Evolutionary conservation across 306 rosid genomes (phyloP).

Genomic region (Herpetospermum pedunculosum): DNA sequence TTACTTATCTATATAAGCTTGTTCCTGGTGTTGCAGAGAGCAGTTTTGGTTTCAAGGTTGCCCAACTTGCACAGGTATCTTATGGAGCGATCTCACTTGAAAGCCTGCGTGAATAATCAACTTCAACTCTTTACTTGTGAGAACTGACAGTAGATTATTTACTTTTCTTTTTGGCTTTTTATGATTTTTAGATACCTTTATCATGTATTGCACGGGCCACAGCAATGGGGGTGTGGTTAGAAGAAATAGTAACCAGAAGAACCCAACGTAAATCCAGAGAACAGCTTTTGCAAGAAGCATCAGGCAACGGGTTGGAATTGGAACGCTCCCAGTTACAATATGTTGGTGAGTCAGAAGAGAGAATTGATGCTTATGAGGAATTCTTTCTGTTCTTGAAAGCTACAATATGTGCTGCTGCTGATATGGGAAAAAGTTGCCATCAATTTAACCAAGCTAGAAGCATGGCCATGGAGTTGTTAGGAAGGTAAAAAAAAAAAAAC

Average conservation of each 20-base stretch:
- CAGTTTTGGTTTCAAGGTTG: conserved; percentile 91
- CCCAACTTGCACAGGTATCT: conserved; percentile 85
- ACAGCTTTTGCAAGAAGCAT: conserved; percentile 15
- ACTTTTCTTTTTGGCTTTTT: conserved; percentile 7
- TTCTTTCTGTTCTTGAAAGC: conserved; percentile 42
- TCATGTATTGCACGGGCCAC: conserved; percentile 56
- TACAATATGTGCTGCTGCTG: conserved; percentile 26
- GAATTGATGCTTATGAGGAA: conserved; percentile 23
- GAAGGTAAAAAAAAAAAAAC: conserved; percentile 26
- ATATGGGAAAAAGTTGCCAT: conserved; percentile 26
- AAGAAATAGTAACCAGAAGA: conserved; percentile 44
- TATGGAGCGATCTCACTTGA: neutral
- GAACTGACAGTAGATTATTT: neutral
- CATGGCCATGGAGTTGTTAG: conserved; percentile 37
- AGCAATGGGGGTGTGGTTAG: conserved; percentile 64
- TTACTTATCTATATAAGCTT: conserved; percentile 81
- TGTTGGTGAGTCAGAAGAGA: conserved; percentile 11
- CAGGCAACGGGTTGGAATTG: conserved; percentile 21
- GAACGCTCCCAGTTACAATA: neutral
- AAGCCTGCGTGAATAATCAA: neutral
- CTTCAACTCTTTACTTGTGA: neutral
- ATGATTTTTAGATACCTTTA: conserved; percentile 54
- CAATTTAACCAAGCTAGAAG: conserved; percentile 45
- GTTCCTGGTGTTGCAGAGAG: conserved; percentile 67
- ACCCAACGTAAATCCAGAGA: conserved; percentile 22